phyloP scores from a whole-genome alignment of 768 basidiomycete species.

The Lactarius indigo region DNA sequence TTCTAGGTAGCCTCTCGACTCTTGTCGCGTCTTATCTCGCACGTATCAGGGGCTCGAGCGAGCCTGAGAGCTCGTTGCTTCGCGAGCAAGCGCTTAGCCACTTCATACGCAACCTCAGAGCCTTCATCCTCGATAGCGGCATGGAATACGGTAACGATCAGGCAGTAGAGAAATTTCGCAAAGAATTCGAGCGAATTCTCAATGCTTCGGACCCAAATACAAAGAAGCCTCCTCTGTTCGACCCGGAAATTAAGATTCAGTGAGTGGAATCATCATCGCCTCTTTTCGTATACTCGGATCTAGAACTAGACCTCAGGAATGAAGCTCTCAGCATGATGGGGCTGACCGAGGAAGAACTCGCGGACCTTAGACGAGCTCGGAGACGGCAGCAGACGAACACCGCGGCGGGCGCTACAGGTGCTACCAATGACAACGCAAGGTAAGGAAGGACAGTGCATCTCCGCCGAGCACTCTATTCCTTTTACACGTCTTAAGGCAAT shows the following conservation, averaged over 20 bases:
- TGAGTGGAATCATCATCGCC: neutral
- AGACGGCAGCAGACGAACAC: too few species aligned
- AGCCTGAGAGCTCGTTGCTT: slow-evolving; percentile 58
- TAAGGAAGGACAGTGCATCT: too few species aligned
- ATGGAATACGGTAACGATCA: slow-evolving; percentile 36
- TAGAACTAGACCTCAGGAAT: neutral
- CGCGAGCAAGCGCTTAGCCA: slow-evolving; percentile 60
- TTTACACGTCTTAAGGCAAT: neutral
- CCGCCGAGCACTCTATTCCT: too few species aligned
- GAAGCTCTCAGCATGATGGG: neutral
- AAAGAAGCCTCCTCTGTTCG: neutral
- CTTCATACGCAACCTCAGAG: slow-evolving; percentile 57
- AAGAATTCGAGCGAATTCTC: slow-evolving; percentile 45
- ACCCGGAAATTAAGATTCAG: neutral
- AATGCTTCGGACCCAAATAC: neutral
- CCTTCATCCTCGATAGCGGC: slow-evolving; percentile 57
- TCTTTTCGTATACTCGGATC: neutral
- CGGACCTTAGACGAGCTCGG: too few species aligned
- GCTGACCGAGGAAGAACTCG: neutral
- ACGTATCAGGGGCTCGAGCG: slow-evolving; percentile 61
- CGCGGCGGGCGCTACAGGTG: too few species aligned
- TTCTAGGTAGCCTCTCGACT: slow-evolving; percentile 56
- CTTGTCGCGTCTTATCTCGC: slow-evolving; percentile 69
- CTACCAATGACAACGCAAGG: too few species aligned
- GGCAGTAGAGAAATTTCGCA: slow-evolving; percentile 35